Evolutionary conservation across 345 rosid genomes (phyloP).

Genomic region (Lumnitzera littorea): DNA sequence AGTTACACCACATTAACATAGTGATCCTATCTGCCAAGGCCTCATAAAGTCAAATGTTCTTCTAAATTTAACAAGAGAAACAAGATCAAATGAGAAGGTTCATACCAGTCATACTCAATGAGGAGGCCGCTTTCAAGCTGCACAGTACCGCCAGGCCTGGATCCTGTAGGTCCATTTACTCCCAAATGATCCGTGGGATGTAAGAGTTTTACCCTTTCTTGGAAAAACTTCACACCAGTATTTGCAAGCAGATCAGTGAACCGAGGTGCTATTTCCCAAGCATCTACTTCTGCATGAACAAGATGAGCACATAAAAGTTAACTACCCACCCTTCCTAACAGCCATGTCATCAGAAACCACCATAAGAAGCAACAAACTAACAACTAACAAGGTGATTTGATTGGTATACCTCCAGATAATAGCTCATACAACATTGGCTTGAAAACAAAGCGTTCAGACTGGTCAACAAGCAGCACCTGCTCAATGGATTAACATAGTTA

Average conservation of each 20-base stretch:
- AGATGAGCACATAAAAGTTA: neutral
- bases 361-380: too few species aligned
- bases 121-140: slow-evolving; percentile 73
- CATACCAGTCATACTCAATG: slow-evolving; percentile 92
- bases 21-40: too few species aligned
- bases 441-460: slow-evolving; percentile 88
- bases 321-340: too few species aligned
- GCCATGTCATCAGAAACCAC: too few species aligned
- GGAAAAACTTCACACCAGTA: slow-evolving; percentile 64
- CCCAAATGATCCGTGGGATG: slow-evolving; percentile 61
- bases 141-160: slow-evolving; percentile 67
- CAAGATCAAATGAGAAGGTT: slow-evolving; percentile 12
- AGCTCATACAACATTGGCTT: slow-evolving; percentile 95
- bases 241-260: slow-evolving; percentile 76
- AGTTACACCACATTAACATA: too few species aligned
- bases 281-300: slow-evolving; percentile 73
- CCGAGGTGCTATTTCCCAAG: slow-evolving; percentile 96
- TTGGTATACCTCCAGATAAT: slow-evolving; percentile 68
- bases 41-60: neutral
- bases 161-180: slow-evolving; percentile 31
- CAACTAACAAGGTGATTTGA: neutral
- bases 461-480: slow-evolving; percentile 91
- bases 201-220: slow-evolving; percentile 71
- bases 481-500: slow-evolving; percentile 5
- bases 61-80: neutral